A percentile compares a stretch with the other conserved stretches of the same genome.
These are phyloP conservation scores for Yamadazyma diddensiae DNA, from an alignment of 1,139 yeast genomes.

Conservation along the genomic window DNA sequence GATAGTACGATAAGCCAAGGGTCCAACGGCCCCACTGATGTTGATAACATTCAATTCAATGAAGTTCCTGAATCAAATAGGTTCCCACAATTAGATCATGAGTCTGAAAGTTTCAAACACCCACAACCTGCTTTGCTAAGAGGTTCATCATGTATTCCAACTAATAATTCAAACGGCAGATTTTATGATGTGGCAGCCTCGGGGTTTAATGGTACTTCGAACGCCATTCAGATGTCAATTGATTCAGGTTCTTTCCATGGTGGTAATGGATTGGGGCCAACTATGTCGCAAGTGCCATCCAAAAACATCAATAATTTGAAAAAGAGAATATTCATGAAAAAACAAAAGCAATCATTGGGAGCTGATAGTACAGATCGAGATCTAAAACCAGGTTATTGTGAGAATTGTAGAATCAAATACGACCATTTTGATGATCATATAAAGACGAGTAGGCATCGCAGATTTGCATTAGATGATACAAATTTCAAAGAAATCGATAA, in stretches of 20 bases:
- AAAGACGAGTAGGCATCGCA: constrained; percentile 65
- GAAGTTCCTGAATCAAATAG: not conserved
- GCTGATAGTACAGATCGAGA: constrained; percentile 52
- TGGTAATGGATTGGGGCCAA: constrained; percentile 68
- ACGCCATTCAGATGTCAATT: constrained; percentile 38
- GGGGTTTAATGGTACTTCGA: constrained; percentile 68
- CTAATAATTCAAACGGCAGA: constrained; percentile 25
- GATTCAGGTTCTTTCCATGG: constrained; percentile 31
- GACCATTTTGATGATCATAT: constrained; percentile 80
- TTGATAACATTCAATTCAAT: not conserved
- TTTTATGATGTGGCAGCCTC: constrained; percentile 74
- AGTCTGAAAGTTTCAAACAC: constrained; percentile 17
- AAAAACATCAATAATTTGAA: constrained; percentile 62
- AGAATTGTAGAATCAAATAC: constrained; percentile 86
- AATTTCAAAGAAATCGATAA: constrained; percentile 79
- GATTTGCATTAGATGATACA: constrained; percentile 69
- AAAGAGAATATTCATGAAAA: constrained; percentile 46
- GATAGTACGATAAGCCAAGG: constrained; percentile 17
- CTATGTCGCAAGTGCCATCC: constrained; percentile 64
- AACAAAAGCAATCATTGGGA: constrained; percentile 31
- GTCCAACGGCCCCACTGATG: constrained; percentile 8
- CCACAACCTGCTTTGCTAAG: constrained; percentile 26
- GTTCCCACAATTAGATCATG: not conserved
- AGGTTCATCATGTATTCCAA: constrained; percentile 30
- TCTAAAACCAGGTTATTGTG: constrained; percentile 74